Base-by-base conservation (phyloP, 2,329 filamentous ascomycete species). In the Penicillium capsulatum region DNA sequence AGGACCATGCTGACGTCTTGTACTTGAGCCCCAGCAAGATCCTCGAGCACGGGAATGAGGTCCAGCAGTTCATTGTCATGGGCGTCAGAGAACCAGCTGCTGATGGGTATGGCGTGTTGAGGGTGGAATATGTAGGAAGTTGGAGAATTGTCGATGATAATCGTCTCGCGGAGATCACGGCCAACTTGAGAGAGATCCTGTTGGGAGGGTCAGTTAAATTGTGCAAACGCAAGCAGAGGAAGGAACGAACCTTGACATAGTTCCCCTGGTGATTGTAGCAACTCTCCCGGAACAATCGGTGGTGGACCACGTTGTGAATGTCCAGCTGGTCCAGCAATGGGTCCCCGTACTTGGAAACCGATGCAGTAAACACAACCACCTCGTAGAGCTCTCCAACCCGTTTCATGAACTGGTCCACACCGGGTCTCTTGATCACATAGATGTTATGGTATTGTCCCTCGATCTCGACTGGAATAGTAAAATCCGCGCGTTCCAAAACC, bases 91-190 rank as follows among this genome's bases (percentile, higher is more conserved):
- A 98, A 98, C 92, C 92, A 98, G 75, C 91, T 97, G 78, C 90
- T 96, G 71, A 98, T 98, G 17, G 92, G 92, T 34, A 98, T 91
- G 45, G 92, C 92, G 66, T 98, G 92, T 72, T 98, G 91, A 16
- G 92, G 92, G 64, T 98, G 92, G 77, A 98, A 98, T 59, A 98
- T 97, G 73, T 98, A 98, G 9, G 91, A 97, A 3, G 92, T 98
- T 2, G 92, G 92, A 32, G 92, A 97, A 70, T 98, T 98, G 73
- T 98, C 92, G 60, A 98, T 98, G 65, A 98, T 98, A 63, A 98
- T 98, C 14, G 91, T 98, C 63, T 98, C 91, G 66, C 88, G 87
- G 40, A 98, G 79, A 64, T 97, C 90, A 51, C 92, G 84, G 36
- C 92, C 92, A 42, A 98, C 84, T 74, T 97, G 92, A 32, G 92